Evolutionary conservation across 1,284 basidiomycete species (phyloP), one percentile per base, ranked within the genome.

Genomic region (Erythrobasidium hasegawianum): DNA sequence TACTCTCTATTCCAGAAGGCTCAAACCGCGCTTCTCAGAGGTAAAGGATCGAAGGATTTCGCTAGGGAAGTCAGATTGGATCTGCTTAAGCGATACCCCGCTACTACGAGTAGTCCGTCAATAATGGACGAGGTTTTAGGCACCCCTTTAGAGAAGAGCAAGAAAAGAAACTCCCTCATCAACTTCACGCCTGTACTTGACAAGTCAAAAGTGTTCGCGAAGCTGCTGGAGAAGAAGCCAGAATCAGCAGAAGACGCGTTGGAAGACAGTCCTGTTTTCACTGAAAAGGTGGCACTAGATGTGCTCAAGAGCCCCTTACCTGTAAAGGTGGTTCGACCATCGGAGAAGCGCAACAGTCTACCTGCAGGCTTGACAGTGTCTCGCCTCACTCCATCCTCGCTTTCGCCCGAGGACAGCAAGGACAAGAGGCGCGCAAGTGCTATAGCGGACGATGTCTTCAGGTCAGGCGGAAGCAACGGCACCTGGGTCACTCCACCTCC

Each of bases 1-100:
- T 81, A 79, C 76, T 78, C 76, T 50, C 75, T 82, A 9, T 82
- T 81, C 71, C 74, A 77, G 71, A 80, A 79, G 69, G 76, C 78
- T 24, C 81, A 82, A 72, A 76, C 75, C 71, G 80, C 80, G 78
- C 74, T 81, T 38, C 72, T 81, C 22, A 74, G 77, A 14, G 77
- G 78, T 3, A 75, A 76, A 10, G 76, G 76, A 26, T 77, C 76
- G 43, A 73, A 77, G 45, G 78, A 78, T 27, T 81, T 77, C 71
- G 72, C 75, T 50, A 74, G 75, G 52, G 72, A 74, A 68, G 76
- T 76, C 11, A 72, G 75, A 18, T 41, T 72, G 14, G 79, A 80
- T 68, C 72, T 81, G 50, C 73, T 73, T n/a, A 74, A 76, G 27
- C 70, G 79, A 13, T 81, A 80, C 68, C 75, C 77, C 39, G 73